These are phyloP conservation scores for Botryotinia calthae DNA, from an alignment of 2,329 filamentous ascomycete species.

Conservation along the genomic window DNA sequence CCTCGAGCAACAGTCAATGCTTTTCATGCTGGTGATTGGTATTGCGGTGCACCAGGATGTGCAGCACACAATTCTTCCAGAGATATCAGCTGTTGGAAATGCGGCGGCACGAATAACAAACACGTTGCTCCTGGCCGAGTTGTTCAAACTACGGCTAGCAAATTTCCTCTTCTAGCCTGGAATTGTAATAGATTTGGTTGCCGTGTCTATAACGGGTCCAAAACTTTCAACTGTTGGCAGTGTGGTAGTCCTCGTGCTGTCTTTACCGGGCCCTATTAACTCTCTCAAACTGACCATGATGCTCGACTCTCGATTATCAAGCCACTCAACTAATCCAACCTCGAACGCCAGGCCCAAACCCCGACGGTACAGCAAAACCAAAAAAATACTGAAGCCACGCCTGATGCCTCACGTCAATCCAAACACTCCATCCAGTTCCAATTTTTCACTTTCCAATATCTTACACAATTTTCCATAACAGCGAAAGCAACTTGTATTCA, in stretches of 20 bases:
- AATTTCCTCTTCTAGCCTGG: neutral
- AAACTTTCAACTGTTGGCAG: neutral
- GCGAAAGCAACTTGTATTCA: neutral
- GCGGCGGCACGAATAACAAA: neutral
- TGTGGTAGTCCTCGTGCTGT: neutral
- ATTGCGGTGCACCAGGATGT: neutral
- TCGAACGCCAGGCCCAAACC: too few species aligned
- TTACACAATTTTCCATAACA: neutral
- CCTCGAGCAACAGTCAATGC: neutral
- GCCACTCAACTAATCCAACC: too few species aligned
- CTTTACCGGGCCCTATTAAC: neutral
- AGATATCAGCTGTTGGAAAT: neutral
- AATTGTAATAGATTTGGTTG: neutral
- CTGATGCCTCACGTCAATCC: too few species aligned
- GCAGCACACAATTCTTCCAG: neutral
- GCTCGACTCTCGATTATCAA: too few species aligned
- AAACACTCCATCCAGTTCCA: too few species aligned
- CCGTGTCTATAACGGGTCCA: neutral
- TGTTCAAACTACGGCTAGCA: neutral
- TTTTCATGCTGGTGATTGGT: neutral
- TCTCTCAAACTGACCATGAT: neutral
- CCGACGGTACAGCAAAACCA: too few species aligned
- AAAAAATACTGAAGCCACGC: too few species aligned
- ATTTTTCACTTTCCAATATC: too few species aligned
- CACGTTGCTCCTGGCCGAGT: neutral